phyloP scores from a whole-genome alignment of 352 stramenopile genomes.

The Aphanomyces cochlioides region DNA sequence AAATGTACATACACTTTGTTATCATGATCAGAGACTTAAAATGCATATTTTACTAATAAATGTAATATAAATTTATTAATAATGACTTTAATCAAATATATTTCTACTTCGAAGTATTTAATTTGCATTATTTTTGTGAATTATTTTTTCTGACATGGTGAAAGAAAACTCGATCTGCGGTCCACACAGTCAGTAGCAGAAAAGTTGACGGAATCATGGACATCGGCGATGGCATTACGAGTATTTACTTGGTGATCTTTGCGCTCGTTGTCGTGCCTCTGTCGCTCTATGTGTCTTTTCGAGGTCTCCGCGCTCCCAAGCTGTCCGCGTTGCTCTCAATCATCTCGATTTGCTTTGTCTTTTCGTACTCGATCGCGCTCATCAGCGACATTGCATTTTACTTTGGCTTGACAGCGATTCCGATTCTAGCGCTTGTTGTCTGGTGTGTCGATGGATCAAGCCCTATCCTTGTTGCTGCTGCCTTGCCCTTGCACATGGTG shows the following conservation, averaged over 20 bases:
- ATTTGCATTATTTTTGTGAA: neutral
- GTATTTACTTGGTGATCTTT: conserved; percentile 15
- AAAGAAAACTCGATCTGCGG: neutral
- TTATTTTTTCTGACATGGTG: neutral
- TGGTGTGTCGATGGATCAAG: neutral
- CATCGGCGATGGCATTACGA: neutral
- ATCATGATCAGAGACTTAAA: neutral
- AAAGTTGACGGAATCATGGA: neutral
- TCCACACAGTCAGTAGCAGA: neutral
- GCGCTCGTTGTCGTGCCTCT: neutral
- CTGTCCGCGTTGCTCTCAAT: conserved; percentile 3
- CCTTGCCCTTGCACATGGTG: neutral
- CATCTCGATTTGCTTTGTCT: conserved; percentile 18
- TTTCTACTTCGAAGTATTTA: neutral
- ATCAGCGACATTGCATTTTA: conserved; percentile 8
- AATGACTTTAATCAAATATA: neutral
- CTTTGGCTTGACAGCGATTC: conserved; percentile 6
- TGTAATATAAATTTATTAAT: neutral
- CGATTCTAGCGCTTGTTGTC: neutral
- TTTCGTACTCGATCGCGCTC: conserved; percentile 3
- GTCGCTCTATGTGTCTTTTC: conserved; percentile 6
- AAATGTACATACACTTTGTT: neutral
- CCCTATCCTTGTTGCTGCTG: neutral
- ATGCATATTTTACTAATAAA: neutral
- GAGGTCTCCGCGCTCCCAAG: neutral